Evolutionary conservation across 257 asterid species (phyloP), one percentile per base, ranked within the genome.

Genomic region (Capsicum baccatum): DNA sequence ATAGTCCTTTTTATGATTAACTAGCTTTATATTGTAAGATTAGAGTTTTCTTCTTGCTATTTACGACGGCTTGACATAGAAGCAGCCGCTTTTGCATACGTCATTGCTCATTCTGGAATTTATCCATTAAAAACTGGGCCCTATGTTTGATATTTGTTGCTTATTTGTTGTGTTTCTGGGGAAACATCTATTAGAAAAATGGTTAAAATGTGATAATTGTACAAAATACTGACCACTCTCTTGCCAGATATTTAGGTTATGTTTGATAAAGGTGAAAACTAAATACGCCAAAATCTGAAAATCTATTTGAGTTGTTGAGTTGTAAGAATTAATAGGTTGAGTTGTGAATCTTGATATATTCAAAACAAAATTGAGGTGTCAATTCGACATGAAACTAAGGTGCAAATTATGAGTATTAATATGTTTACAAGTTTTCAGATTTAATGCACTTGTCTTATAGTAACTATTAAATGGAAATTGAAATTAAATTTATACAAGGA

Each of bases 11-110:
- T 73, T 48, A 73, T 73, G 57, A 74, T 48, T 21, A 19, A 12
- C 47, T 74, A 74, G 62, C 62, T 48, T 50, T 73, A 12, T 74
- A 21, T 50, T 50, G 44, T 74, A 50, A 50, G 80, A 60, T 74
- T 74, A 50, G 80, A 74, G 13, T 74, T 74, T 74, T 44, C 80
- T 74, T 44, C 60, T 48, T 74, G 12, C 80, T 74, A 12, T 74
- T 74, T 74, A 48, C 19, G 12, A 44, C 44, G 12, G 0, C 12
- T 74, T 74, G 60, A 74, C 44, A 50, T 74, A 74, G 80, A 74
- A 21, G 7, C 6, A 12, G 19, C 21, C 62, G 50, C 19, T 14
- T 69, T 69, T 69, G 79, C 79, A 69, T 16, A 10, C 55, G 15
- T 69, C 55, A 39, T 42, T 54, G 79, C 21, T 74, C 60, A 74